These are phyloP conservation scores for Coemansia sp. DNA, from an alignment of 192 early-diverging fungal genomes.

Conservation along the genomic window DNA sequence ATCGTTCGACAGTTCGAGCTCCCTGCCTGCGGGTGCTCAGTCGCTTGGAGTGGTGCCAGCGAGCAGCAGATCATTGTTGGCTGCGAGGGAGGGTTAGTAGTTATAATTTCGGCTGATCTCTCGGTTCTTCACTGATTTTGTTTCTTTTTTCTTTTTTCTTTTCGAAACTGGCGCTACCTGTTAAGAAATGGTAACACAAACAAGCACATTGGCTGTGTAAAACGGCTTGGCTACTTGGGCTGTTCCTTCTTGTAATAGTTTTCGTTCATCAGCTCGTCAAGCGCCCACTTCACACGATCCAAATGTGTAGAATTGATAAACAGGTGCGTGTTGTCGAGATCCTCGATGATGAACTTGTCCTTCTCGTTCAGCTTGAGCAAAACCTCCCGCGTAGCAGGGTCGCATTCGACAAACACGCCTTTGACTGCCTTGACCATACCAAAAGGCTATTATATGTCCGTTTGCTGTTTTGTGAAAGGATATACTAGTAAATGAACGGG, in stretches of 20 bases:
- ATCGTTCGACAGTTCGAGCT: constrained; percentile 50
- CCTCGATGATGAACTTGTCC: constrained; percentile 76
- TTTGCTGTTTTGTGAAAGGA: too few species aligned
- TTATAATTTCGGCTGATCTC: constrained; percentile 35
- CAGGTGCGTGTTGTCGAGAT: constrained; percentile 79
- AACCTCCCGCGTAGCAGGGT: constrained; percentile 74
- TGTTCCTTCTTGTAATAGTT: constrained; percentile 64
- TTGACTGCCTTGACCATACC: constrained; percentile 49
- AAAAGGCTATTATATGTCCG: not conserved
- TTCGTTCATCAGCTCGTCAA: constrained; percentile 72
- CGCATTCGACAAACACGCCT: constrained; percentile 66
- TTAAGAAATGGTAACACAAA: not conserved
- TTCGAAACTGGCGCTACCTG: not conserved
- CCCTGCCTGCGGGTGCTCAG: constrained; percentile 38
- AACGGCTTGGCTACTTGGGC: not conserved
- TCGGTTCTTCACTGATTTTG: constrained; percentile 2
- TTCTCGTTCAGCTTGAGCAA: constrained; percentile 68
- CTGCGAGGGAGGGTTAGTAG: constrained; percentile 36
- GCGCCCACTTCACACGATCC: constrained; percentile 57
- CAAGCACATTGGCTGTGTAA: not conserved
- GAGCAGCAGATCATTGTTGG: constrained; percentile 45
- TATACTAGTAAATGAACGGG: too few species aligned
- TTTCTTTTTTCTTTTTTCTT: not conserved
- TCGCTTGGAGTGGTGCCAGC: constrained; percentile 36
- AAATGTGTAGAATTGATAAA: constrained; percentile 68